Evolutionary conservation across 2,329 filamentous ascomycete species (phyloP).

Genomic region (Clonostachys solani): DNA sequence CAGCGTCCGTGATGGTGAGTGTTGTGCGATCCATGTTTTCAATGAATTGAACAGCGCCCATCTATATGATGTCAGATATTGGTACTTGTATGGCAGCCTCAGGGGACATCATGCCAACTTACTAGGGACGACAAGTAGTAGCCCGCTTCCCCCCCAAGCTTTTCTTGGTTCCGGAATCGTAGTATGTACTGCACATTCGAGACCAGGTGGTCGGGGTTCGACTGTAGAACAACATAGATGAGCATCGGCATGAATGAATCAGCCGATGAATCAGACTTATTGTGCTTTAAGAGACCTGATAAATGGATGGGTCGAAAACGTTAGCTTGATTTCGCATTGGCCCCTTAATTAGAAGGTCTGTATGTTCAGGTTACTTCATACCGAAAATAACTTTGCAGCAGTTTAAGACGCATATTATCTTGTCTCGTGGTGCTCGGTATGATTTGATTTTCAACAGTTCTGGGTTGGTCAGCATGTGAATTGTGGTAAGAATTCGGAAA

Average conservation of each 20-base stretch:
- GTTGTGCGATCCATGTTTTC: conserved; percentile 94
- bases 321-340: conserved; percentile 7
- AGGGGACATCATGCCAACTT: conserved; percentile 18
- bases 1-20: conserved; percentile 87
- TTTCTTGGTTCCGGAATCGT: conserved; percentile 95
- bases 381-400: conserved; percentile 99
- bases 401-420: conserved; percentile 97
- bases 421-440: conserved; percentile 94
- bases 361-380: conserved; percentile 27
- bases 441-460: conserved; percentile 95
- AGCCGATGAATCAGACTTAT: conserved; percentile 89
- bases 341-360: not conserved
- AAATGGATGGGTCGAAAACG: not conserved
- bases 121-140: conserved; percentile 96
- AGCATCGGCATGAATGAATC: conserved; percentile 94
- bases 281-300: conserved; percentile 86
- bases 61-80: conserved; percentile 33
- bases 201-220: conserved; percentile 91
- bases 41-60: conserved; percentile 94
- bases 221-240: conserved; percentile 92
- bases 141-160: conserved; percentile 93
- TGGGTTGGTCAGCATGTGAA: conserved; percentile 26
- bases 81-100: not conserved
- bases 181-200: conserved; percentile 98
- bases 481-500: not conserved